Conservation (phyloP, 1,284 basidiomycete genomes). For the Heterobasidion annosum region DNA sequence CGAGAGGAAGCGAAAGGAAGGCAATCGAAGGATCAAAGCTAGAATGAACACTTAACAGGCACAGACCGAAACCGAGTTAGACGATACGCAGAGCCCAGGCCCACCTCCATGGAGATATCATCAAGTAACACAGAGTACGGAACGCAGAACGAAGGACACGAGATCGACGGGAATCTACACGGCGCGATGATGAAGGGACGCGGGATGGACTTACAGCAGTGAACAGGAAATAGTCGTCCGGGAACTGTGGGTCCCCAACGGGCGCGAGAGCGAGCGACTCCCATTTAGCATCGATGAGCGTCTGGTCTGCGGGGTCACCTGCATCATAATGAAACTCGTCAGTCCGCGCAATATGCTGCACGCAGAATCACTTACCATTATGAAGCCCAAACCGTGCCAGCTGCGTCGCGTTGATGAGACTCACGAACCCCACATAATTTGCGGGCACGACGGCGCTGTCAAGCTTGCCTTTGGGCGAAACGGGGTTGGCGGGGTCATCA, state of each 20-base stretch:
- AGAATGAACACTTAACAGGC: no score
- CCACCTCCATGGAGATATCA: no score
- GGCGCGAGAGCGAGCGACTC: slow-evolving; percentile 58
- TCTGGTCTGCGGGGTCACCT: slow-evolving; percentile 34
- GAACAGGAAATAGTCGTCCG: slow-evolving; percentile 63
- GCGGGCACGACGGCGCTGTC: slow-evolving; percentile 42
- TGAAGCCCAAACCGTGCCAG: slow-evolving; percentile 57
- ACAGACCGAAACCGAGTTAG: no score
- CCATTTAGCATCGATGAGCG: slow-evolving; percentile 60
- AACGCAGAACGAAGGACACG: background rate
- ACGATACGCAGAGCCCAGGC: no score
- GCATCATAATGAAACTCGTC: background rate
- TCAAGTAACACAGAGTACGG: no score
- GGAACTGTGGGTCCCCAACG: slow-evolving; percentile 34
- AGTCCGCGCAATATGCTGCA: no score
- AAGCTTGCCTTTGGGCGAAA: slow-evolving; percentile 43
- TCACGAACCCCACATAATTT: slow-evolving; percentile 47
- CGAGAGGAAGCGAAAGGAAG: background rate
- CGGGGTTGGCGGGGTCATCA: slow-evolving; percentile 43
- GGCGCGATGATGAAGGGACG: background rate
- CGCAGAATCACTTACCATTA: slow-evolving; percentile 24
- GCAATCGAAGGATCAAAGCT: no score
- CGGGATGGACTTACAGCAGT: slow-evolving; percentile 32
- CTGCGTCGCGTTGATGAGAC: slow-evolving; percentile 40
- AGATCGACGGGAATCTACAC: background rate